Evolutionary conservation across 2,329 filamentous ascomycete genomes (phyloP), one percentile per base, ranked within the genome.

Genomic region (Exophiala sp.): DNA sequence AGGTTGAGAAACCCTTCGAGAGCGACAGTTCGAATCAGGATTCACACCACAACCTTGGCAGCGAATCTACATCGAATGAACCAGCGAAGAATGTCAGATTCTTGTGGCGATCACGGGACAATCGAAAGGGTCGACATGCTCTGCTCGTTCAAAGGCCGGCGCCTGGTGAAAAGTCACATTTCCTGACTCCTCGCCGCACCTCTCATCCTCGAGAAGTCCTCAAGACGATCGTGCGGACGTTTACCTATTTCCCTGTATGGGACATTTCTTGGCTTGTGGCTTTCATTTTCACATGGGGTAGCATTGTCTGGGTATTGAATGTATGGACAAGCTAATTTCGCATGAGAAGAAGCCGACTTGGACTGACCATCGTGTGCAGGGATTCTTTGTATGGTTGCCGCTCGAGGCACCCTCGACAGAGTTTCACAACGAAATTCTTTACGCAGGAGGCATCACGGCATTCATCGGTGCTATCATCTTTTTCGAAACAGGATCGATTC

Each of bases 401-500:
- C 65, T 81, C 1, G 69, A 70, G 19, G 64, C 67, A 5, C 81
- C 81, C 0, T 68, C 54, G 1, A 55, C 56, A 6, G 50, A 56
- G 14, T 58, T 58, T 37, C 29, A 66, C 0, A 70, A 70, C 23
- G 81, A 85, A 63, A 65, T 68, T 1, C 53, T 70, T 6, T 68
- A 70, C 55, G 82, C 71, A 0, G 81, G 79, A 2, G 83, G 82
- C 1, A 72, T 83, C 18, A 80, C 77, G 0, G 81, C 79, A 0
- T 80, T 84, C 58, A 72, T 86, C n/a, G 83, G 83, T 2, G 81
- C 81, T 0, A 83, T 80, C 0, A 67, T 86, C 5, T 86, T 87
- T 62, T 86, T 87, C 62, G 80, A 83, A 57, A 46, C 82, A 2
- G 82, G 82, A 0, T 80, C 78, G 29, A 61, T 85, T 1, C 64